These are phyloP conservation scores for Calonectria honghensis DNA, from an alignment of 2,329 filamentous ascomycete genomes.

Conservation along the genomic window DNA sequence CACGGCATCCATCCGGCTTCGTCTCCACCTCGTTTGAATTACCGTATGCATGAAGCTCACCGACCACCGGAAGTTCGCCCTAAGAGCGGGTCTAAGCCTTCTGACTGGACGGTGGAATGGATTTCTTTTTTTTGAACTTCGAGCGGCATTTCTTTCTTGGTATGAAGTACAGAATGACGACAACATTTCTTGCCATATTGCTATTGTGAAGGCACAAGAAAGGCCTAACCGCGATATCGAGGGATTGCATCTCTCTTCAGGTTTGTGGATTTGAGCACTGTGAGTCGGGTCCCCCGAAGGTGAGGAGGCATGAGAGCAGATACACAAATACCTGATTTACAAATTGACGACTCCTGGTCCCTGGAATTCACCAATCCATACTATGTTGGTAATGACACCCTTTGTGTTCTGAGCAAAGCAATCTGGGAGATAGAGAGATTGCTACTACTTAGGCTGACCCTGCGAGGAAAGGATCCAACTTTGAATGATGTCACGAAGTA, in stretches of 20 bases:
- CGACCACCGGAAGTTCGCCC: neutral
- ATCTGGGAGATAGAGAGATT: neutral
- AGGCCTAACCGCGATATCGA: neutral
- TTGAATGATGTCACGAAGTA: neutral
- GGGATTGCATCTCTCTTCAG: no score
- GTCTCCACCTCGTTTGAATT: conserved; percentile 9
- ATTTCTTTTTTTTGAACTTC: neutral
- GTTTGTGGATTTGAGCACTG: neutral
- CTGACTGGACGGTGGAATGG: neutral
- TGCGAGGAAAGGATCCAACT: neutral
- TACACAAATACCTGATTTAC: neutral
- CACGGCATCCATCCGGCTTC: neutral
- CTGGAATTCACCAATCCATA: neutral
- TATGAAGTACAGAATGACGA: neutral
- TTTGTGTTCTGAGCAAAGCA: neutral
- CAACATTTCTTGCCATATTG: neutral
- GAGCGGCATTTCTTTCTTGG: neutral
- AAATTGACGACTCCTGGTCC: neutral
- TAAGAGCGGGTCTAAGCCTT: conserved; percentile 5
- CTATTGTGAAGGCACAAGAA: neutral
- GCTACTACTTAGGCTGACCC: neutral
- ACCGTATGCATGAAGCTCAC: conserved; percentile 8
- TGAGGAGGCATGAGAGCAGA: neutral
- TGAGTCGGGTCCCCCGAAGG: neutral
- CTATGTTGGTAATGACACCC: neutral